phyloP scores from a whole-genome alignment of 2,329 filamentous ascomycete species.

The Plectosphaerella sp. region DNA sequence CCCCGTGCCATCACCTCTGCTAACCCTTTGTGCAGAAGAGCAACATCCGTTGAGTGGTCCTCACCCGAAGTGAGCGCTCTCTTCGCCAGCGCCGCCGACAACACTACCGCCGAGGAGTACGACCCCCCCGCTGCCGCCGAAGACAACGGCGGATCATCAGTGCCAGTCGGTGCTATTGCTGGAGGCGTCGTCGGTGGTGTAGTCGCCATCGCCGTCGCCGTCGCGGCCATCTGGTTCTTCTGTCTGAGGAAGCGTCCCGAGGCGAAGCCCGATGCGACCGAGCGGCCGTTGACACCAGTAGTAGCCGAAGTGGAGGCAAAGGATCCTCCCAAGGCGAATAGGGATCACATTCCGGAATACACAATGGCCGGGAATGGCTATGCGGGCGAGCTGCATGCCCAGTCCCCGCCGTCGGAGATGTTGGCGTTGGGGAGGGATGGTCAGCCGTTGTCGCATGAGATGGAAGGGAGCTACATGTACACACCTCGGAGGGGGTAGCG shows the following conservation, averaged over 20 bases:
- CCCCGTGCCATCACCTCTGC: background rate
- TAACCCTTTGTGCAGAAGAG: background rate
- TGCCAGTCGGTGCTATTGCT: constrained; percentile 24
- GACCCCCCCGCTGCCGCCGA: background rate
- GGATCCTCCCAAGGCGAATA: too few relatives aligned
- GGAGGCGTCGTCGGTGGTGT: constrained; percentile 30
- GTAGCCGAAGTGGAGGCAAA: too few relatives aligned
- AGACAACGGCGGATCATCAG: background rate
- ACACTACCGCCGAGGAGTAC: background rate
- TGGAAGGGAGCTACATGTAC: too few relatives aligned
- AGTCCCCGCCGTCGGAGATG: too few relatives aligned
- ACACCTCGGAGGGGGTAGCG: too few relatives aligned
- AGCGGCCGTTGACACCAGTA: too few relatives aligned
- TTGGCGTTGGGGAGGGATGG: too few relatives aligned
- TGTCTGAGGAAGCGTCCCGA: constrained; percentile 14
- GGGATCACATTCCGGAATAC: too few relatives aligned
- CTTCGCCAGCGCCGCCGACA: background rate
- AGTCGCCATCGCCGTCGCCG: constrained; percentile 21
- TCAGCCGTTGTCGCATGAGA: too few relatives aligned
- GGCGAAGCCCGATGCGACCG: too few relatives aligned
- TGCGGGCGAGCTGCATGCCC: too few relatives aligned
- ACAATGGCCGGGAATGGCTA: too few relatives aligned
- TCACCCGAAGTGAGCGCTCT: background rate
- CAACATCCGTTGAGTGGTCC: background rate
- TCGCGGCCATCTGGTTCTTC: constrained; percentile 20